phyloP scores from a whole-genome alignment of 1,284 basidiomycete species.

The Cutaneotrichosporon sp. region DNA sequence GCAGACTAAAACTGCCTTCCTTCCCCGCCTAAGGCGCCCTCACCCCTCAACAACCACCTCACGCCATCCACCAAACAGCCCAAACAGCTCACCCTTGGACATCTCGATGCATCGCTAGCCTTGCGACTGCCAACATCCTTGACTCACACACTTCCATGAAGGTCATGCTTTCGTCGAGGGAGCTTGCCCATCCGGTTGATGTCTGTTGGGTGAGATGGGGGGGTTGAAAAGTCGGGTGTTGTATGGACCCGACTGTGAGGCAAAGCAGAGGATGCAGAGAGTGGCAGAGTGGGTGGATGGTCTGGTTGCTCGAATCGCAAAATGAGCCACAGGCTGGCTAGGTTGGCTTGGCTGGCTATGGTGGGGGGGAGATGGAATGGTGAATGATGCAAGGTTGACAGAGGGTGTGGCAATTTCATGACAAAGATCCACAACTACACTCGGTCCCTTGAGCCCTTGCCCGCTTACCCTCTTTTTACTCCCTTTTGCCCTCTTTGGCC shows the following conservation, averaged over 20 bases:
- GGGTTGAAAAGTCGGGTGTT: neutral
- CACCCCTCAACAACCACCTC: neutral
- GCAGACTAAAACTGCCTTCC: neutral
- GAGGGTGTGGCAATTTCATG: no score
- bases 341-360: no score
- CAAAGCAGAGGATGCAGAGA: neutral
- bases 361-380: no score
- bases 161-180: neutral
- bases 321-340: neutral
- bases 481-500: no score
- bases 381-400: no score
- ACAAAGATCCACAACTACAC: no score
- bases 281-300: neutral
- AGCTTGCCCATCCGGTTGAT: neutral
- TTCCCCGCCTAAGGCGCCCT: neutral
- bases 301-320: neutral
- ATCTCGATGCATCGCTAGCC: constrained; percentile 1
- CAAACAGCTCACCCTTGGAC: neutral
- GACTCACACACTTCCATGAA: neutral
- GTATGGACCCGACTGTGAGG: neutral
- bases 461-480: no score
- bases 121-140: constrained; percentile 1
- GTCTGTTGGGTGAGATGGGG: neutral
- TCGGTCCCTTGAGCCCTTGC: no score
- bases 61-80: neutral